Conservation (phyloP, 768 basidiomycete species). For the Favolaschia claudopus region DNA sequence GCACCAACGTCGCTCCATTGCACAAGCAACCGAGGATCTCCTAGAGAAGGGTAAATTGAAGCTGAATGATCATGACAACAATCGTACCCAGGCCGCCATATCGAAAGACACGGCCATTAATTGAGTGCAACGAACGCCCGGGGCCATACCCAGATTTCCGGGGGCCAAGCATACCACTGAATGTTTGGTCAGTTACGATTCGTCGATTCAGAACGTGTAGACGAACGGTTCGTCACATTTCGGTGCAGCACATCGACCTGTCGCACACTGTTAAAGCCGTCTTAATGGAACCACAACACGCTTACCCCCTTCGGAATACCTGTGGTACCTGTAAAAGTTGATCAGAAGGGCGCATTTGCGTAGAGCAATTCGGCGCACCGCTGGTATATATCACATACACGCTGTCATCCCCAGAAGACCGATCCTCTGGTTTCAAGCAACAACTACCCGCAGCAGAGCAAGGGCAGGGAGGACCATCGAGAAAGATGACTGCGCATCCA, state of each 20-base stretch:
- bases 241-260: slow-evolving; percentile 62
- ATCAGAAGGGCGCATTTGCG: neutral
- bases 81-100: slow-evolving; percentile 65
- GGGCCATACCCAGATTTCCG: slow-evolving; percentile 66
- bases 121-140: slow-evolving; percentile 63
- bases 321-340: slow-evolving; percentile 50
- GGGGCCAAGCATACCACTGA: slow-evolving; percentile 54
- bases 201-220: neutral
- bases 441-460: slow-evolving; percentile 31
- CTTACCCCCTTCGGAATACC: slow-evolving; percentile 62
- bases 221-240: slow-evolving; percentile 65
- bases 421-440: slow-evolving; percentile 47
- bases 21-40: slow-evolving; percentile 59
- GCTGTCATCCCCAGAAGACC: slow-evolving; percentile 48
- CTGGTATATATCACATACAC: slow-evolving; percentile 71
- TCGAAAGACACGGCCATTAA: slow-evolving; percentile 72
- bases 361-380: slow-evolving; percentile 46
- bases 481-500: slow-evolving; percentile 29
- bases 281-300: neutral
- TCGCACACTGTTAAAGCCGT: neutral
- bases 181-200: slow-evolving; percentile 19
- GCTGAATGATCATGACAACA: neutral
- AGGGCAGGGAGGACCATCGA: slow-evolving; percentile 42
- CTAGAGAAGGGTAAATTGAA: slow-evolving; percentile 47
- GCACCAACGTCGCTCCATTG: slow-evolving; percentile 60